Base-by-base conservation (phyloP, 2,329 filamentous ascomycete species). In the Neocucurbitaria cava region DNA sequence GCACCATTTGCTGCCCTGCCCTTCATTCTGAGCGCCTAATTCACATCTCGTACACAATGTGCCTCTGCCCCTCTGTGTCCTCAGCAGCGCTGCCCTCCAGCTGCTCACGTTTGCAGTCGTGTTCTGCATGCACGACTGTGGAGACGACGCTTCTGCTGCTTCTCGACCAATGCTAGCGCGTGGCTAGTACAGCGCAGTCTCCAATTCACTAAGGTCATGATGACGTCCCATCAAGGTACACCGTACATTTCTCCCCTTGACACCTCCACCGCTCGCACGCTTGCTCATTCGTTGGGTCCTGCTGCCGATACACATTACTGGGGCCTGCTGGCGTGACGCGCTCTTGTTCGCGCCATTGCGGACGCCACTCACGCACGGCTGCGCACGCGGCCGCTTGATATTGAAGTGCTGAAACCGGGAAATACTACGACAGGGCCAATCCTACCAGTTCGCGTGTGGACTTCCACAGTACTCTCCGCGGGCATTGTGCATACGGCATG, bases 311-410 rank as follows among this genome's bases (percentile, higher is more conserved):
- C 11, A 21, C 41, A 31, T 18, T 31, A 28, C 41, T 49, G 18
- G 28, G 26, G 36, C 45, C 20, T 36, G 28, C 39, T 45, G 40
- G 40, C 39, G 39, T 39, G 39, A 43, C 39, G 48, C 43, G 17
- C 33, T 44, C 39, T 36, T 28, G 30, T 15, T 4, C 17, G 36
- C 10, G 38, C 20, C 35, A 9, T 23, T 26, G 18, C 26, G n/a
- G 18, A 13, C 43, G 52, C 47, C 48, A 46, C 47, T 31, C 41
- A 46, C 48, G 38, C 39, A 48, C 42, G 36, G 18, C 8, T 18
- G 4, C 20, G 15, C n/a, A 17, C 35, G 30, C 30, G 30, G 30
- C 8, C 13, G 30, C 13, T 11, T n/a, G 9, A 31, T 17, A 35
- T n/a, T 13, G 15, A 17, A 15, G 15, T 17, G 15, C 31, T 35